These are phyloP conservation scores for Escallonia herrerae DNA, from an alignment of 129 eudicot species.

Conservation along the genomic window DNA sequence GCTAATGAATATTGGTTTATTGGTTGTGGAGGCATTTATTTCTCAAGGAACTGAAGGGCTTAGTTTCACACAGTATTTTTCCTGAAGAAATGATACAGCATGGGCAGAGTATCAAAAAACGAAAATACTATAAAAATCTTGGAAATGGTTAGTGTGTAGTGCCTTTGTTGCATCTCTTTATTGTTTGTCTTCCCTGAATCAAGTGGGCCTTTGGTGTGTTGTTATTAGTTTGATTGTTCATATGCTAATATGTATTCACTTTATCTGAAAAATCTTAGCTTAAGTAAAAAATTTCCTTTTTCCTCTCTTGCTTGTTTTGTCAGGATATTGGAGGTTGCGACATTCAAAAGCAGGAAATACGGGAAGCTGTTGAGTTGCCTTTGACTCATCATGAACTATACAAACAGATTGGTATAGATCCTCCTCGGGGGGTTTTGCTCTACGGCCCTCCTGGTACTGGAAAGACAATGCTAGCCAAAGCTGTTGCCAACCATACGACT, in stretches of 20 bases:
- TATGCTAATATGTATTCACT: neutral
- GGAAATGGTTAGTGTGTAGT: too few species aligned
- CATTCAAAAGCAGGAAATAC: constrained; percentile 87
- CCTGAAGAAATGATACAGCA: too few species aligned
- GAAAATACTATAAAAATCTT: too few species aligned
- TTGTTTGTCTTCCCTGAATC: too few species aligned
- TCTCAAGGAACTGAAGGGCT: too few species aligned
- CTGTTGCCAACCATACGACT: constrained; percentile 84
- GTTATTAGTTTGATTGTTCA: neutral
- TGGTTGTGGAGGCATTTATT: too few species aligned
- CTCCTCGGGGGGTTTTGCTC: constrained; percentile 85
- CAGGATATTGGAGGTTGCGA: constrained; percentile 96
- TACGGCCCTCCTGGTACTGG: constrained; percentile 97
- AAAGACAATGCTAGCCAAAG: constrained; percentile 89
- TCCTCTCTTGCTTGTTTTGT: neutral
- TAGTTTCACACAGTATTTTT: too few species aligned
- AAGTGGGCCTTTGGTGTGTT: neutral
- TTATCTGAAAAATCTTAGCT: too few species aligned
- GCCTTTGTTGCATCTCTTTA: too few species aligned
- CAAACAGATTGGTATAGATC: constrained; percentile 93
- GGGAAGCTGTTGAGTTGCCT: constrained; percentile 91
- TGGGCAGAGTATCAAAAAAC: too few species aligned
- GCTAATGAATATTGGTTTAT: too few species aligned
- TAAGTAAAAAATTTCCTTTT: neutral
- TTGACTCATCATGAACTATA: constrained; percentile 79